Percentiles rank a stretch among this genome's conserved stretches.
phyloP scores from a whole-genome alignment of 257 asterid genomes.

The Thymus mandschuricus region DNA sequence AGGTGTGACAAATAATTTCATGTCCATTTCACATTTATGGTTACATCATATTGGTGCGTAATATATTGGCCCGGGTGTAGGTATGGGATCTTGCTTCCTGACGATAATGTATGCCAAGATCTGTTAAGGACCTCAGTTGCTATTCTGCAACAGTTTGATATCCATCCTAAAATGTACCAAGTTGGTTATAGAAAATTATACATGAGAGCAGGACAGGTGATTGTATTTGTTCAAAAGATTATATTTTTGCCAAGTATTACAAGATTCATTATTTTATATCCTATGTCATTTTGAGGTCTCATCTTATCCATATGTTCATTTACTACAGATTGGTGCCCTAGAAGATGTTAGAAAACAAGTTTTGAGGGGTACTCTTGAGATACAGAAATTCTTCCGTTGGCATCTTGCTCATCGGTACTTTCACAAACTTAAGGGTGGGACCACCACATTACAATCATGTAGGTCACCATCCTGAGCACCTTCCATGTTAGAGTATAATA shows the following conservation, averaged over 20 bases:
- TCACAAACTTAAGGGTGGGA: constrained; percentile 64
- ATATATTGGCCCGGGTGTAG: constrained; percentile 53
- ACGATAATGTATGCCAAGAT: constrained; percentile 57
- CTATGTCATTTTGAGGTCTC: constrained; percentile 23
- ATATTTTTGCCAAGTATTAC: not conserved
- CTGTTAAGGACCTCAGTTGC: constrained; percentile 53
- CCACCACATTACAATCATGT: constrained; percentile 79
- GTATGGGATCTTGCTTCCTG: constrained; percentile 71
- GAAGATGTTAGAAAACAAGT: constrained; percentile 72
- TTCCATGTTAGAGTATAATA: not conserved
- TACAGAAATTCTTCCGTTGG: constrained; percentile 67
- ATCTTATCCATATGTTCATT: constrained; percentile 28
- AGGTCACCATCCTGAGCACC: constrained; percentile 33
- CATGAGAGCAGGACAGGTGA: constrained; percentile 91
- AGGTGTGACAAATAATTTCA: constrained; percentile 51
- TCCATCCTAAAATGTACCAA: constrained; percentile 87
- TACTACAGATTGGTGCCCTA: constrained; percentile 66
- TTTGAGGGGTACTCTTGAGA: constrained; percentile 69
- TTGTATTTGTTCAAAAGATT: constrained; percentile 24
- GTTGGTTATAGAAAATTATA: constrained; percentile 84
- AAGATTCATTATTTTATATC: not conserved
- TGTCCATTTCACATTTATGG: constrained; percentile 26
- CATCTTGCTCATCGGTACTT: constrained; percentile 59
- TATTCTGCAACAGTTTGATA: constrained; percentile 65
- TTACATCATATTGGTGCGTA: constrained; percentile 23